Conservation (phyloP, 2,329 filamentous ascomycete species). For the Scedosporium minutisporum region DNA sequence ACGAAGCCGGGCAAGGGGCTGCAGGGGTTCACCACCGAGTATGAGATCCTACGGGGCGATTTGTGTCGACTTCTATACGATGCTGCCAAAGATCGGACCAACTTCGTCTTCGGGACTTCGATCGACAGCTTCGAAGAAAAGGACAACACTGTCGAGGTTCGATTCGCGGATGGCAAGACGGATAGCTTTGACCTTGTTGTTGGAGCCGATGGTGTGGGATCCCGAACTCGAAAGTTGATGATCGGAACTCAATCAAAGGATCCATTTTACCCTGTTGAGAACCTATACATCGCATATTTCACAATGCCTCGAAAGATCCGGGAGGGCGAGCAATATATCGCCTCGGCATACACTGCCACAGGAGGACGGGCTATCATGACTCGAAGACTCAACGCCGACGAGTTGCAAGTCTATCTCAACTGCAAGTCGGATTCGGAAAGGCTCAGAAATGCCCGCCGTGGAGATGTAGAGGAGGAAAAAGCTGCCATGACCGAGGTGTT, state of each 20-base stretch:
- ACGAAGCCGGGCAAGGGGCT: constrained; percentile 24
- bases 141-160: constrained; percentile 22
- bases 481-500: constrained; percentile 27
- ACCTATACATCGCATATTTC: constrained; percentile 22
- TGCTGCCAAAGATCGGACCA: constrained; percentile 14
- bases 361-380: constrained; percentile 27
- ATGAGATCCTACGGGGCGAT: constrained; percentile 46
- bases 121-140: constrained; percentile 21
- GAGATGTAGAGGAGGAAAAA: constrained; percentile 28
- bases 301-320: constrained; percentile 18
- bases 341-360: constrained; percentile 26
- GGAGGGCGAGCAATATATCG: constrained; percentile 23
- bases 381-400: constrained; percentile 26
- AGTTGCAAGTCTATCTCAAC: constrained; percentile 28
- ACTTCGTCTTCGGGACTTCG: constrained; percentile 18
- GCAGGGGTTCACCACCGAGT: constrained; percentile 34
- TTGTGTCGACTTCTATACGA: constrained; percentile 34
- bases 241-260: constrained; percentile 18
- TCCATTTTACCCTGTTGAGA: constrained; percentile 14
- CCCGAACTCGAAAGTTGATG: constrained; percentile 34
- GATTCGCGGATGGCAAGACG: constrained; percentile 31
- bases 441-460: constrained; percentile 18
- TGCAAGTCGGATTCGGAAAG: constrained; percentile 16
- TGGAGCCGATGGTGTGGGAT: constrained; percentile 45
- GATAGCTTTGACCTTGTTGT: constrained; percentile 41